Conservation (phyloP, 345 rosid genomes). For the Populus euphratica region DNA sequence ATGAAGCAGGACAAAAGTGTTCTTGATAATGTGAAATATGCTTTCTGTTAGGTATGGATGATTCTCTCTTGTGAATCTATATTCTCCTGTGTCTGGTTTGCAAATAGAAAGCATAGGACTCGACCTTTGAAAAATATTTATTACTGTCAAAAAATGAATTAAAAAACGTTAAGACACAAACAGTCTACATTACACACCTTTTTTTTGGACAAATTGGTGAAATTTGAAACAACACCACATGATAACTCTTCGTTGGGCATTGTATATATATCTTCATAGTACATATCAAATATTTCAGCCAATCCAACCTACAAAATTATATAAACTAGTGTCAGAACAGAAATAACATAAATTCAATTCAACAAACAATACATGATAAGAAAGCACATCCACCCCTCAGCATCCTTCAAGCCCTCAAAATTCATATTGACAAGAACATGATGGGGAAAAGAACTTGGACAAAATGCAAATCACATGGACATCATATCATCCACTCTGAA, state of each 20-base stretch:
- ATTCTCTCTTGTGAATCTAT: too few species aligned
- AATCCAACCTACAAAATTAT: constrained; percentile 58
- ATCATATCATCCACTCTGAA: background rate
- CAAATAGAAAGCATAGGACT: too few species aligned
- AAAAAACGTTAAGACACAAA: background rate
- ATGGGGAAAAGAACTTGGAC: background rate
- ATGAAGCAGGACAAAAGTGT: too few species aligned
- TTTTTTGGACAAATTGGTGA: constrained; percentile 44
- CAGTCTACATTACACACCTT: constrained; percentile 45
- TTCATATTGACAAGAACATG: background rate
- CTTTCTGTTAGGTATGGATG: too few species aligned
- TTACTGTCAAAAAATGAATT: background rate
- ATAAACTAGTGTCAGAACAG: constrained; percentile 19
- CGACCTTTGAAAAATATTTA: too few species aligned
- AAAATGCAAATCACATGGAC: background rate
- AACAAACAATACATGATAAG: background rate
- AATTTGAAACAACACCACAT: constrained; percentile 37
- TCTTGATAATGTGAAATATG: too few species aligned
- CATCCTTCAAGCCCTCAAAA: background rate
- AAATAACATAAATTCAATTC: constrained; percentile 1
- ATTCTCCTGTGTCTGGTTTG: too few species aligned
- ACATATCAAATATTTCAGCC: constrained; percentile 76
- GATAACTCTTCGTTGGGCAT: constrained; percentile 63
- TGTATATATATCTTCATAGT: constrained; percentile 77
- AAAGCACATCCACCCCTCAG: background rate